Base-by-base conservation (phyloP, 257 asterid species). In the Leptodermis oblonga region DNA sequence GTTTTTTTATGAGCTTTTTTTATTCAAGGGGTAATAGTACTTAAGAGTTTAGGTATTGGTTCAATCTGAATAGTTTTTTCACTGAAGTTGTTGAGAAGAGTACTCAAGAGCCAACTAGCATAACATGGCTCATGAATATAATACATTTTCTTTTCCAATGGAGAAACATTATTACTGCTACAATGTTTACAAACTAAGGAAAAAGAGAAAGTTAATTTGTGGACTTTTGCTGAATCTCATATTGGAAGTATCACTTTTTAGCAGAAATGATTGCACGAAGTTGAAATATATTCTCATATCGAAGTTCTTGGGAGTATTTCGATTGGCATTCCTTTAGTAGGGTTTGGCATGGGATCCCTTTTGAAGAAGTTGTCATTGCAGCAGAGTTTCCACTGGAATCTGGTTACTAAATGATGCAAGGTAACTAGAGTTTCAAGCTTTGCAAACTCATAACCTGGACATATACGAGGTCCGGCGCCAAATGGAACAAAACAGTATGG, bases 371-470 rank as follows among this genome's bases (percentile, higher is more conserved):
- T 68, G 25, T 87, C 86, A 28, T 72, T 64, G 83, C 80, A 70
- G 78, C 88, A 76, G 55, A 79, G 79, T 71, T 81, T 82, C 93
- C 97, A 90, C 0, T 85, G 82, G 79, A 80, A 85, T 20, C 41
- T 80, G 49, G 83, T 83, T 41, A 87, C 83, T 58, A 90, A 70
- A 52, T 77, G 83, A 77, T 85, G 90, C 68, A 87, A 61, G 0
- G 88, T 71, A 48, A 86, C 81, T 6, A 87, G 72, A 8, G 84
- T 90, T 71, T 87, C 92, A 17, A 87, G 78, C 87, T 76, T 81
- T 12, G 95, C 95, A 39, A 86, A 84, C 78, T 90, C 95, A 11
- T 86, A 84, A 62, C 95, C 96, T 3, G 95, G 95, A 75, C 96
- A 90, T n/a, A 85, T 86, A 8, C 90, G 86, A 46, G 79, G 58